Percentiles rank a stretch among this genome's conserved stretches.
Evolutionary conservation across 805 yeast species (phyloP).

Genomic region (Teunomyces kruisii): DNA sequence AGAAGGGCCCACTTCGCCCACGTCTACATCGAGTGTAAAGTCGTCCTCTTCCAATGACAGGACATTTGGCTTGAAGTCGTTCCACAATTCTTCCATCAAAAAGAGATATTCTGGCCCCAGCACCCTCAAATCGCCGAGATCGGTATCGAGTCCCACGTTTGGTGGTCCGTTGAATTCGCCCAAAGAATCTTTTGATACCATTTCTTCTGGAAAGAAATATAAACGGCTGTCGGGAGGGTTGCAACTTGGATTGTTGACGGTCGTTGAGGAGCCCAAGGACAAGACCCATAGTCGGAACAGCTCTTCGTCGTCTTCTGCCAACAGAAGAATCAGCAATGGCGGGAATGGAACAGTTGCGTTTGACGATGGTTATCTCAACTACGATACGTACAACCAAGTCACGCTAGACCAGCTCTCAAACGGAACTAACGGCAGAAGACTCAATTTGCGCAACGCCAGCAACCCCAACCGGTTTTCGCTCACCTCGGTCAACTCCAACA

Average conservation of each 20-base stretch:
- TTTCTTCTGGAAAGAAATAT: constrained; percentile 22
- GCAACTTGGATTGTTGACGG: constrained; percentile 39
- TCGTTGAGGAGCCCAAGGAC: constrained; percentile 30
- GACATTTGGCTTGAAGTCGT: constrained; percentile 27
- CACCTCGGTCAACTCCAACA: constrained; percentile 50
- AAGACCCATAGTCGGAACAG: not conserved
- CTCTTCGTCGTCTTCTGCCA: not conserved
- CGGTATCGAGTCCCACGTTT: not conserved
- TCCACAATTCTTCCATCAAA: constrained; percentile 31
- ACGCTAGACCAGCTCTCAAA: constrained; percentile 37
- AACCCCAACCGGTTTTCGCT: constrained; percentile 46
- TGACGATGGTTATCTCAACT: constrained; percentile 20
- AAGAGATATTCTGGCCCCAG: constrained; percentile 25
- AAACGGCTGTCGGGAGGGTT: constrained; percentile 38
- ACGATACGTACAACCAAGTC: constrained; percentile 34
- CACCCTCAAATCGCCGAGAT: not conserved
- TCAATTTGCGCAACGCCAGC: constrained; percentile 9
- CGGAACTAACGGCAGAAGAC: constrained; percentile 11
- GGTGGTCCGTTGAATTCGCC: not conserved
- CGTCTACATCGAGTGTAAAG: constrained; percentile 5
- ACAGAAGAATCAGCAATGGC: not conserved
- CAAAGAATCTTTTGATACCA: constrained; percentile 6
- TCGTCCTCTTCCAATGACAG: constrained; percentile 8
- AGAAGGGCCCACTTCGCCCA: constrained; percentile 9
- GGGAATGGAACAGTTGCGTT: constrained; percentile 9